These are phyloP conservation scores for Avena insularis DNA, from an alignment of 176 grass and related monocot species.

Conservation along the genomic window DNA sequence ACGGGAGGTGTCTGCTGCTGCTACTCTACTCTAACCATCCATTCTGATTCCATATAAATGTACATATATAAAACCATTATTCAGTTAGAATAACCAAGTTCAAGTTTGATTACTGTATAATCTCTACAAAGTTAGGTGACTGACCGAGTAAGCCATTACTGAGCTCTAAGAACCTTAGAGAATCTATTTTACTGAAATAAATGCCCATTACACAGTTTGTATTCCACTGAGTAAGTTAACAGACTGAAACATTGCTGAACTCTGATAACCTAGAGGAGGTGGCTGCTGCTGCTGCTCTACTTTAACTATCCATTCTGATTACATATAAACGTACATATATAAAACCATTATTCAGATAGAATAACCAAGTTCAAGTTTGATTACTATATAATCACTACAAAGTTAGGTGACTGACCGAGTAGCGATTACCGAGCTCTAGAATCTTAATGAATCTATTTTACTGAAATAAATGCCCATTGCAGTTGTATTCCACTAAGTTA, in stretches of 20 bases:
- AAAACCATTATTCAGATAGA: background rate
- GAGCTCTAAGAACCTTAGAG: background rate
- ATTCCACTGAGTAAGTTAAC: background rate
- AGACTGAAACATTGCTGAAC: slow-evolving; percentile 10
- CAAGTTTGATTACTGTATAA: background rate
- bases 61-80: background rate
- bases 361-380: background rate
- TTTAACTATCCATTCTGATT: background rate
- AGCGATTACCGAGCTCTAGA: background rate
- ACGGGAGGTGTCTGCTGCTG: background rate
- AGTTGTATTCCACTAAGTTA: background rate
- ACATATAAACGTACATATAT: background rate
- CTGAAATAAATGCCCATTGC: slow-evolving; percentile 21
- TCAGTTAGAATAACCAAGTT: slow-evolving; percentile 5
- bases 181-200: slow-evolving; percentile 8
- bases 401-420: slow-evolving; percentile 9
- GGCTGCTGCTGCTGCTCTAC: background rate
- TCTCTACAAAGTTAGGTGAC: slow-evolving; percentile 39
- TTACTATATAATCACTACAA: slow-evolving; percentile 19
- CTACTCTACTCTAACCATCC: background rate
- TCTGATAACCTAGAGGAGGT: background rate
- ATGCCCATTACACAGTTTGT: background rate
- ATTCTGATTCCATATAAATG: background rate
- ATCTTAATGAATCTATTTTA: background rate
- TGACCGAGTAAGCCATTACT: background rate